Conservation (phyloP, 768 basidiomycete species). For the Collybia sp. region DNA sequence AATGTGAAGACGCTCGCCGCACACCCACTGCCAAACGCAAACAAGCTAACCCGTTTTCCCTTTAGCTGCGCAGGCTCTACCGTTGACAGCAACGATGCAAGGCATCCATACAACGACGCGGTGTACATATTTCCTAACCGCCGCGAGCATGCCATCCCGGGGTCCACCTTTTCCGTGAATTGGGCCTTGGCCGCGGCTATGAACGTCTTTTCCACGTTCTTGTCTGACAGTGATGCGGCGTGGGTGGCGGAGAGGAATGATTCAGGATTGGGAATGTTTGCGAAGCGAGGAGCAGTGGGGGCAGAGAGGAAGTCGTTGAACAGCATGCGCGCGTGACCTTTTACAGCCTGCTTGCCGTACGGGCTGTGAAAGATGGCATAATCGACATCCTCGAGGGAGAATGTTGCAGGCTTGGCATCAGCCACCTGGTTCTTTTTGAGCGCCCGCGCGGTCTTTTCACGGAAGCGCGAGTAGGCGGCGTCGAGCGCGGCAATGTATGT, state of each 20-base stretch:
- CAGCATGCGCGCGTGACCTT: slow-evolving; percentile 88
- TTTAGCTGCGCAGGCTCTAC: slow-evolving; percentile 65
- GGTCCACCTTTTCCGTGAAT: slow-evolving; percentile 73
- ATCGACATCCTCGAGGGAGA: slow-evolving; percentile 83
- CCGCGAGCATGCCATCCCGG: slow-evolving; percentile 81
- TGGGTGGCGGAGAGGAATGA: slow-evolving; percentile 61
- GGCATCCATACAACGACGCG: slow-evolving; percentile 90
- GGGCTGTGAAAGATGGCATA: slow-evolving; percentile 96
- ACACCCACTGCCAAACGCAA: slow-evolving; percentile 95
- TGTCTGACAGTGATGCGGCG: slow-evolving; percentile 83
- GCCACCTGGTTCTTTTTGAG: slow-evolving; percentile 43
- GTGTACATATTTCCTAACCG: slow-evolving; percentile 99
- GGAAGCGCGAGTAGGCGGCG: slow-evolving; percentile 79
- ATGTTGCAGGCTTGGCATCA: slow-evolving; percentile 35
- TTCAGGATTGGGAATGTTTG: slow-evolving; percentile 68
- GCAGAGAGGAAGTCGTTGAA: slow-evolving; percentile 89
- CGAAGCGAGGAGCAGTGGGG: slow-evolving; percentile 66
- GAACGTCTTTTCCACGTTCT: slow-evolving; percentile 93
- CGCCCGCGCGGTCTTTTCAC: slow-evolving; percentile 70
- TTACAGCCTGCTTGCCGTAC: slow-evolving; percentile 98
- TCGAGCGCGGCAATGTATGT: slow-evolving; percentile 95
- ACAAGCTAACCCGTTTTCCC: slow-evolving; percentile 88
- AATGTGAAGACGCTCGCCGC: slow-evolving; percentile 93
- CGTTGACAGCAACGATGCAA: slow-evolving; percentile 78
- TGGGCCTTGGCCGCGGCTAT: slow-evolving; percentile 69